Percentiles rank a stretch among this genome's conserved stretches.
Conservation (phyloP, 495 filamentous ascomycete genomes). For the Lophiotrema nucula region DNA sequence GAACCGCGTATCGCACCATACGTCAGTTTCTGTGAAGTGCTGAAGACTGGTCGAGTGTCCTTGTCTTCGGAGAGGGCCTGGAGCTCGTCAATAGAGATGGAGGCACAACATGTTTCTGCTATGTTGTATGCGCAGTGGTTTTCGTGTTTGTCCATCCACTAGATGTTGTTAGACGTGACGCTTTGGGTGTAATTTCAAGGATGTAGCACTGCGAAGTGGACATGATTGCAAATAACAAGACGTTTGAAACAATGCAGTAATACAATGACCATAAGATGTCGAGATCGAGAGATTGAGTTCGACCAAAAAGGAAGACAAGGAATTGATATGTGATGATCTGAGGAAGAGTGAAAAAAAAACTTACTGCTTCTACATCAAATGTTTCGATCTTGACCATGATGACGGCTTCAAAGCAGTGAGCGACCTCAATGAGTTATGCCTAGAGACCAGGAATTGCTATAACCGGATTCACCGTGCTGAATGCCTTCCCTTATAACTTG, state of each 20-base stretch:
- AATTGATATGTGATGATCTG: neutral
- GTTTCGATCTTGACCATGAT: constrained; percentile 64
- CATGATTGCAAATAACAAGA: too few species aligned
- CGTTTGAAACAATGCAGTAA: too few species aligned
- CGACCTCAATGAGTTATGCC: too few species aligned
- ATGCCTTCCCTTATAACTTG: too few species aligned
- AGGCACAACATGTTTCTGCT: constrained; percentile 83
- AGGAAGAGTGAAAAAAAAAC: neutral
- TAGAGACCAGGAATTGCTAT: too few species aligned
- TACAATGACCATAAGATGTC: too few species aligned
- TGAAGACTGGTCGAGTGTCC: constrained; percentile 41
- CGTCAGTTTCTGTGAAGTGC: constrained; percentile 53
- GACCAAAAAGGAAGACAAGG: neutral
- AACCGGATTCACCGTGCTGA: too few species aligned
- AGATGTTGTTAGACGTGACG: neutral
- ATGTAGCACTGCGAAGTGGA: too few species aligned
- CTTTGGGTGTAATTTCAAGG: neutral
- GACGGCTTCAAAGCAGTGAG: too few species aligned
- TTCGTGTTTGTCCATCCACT: constrained; percentile 93
- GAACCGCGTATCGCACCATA: constrained; percentile 75
- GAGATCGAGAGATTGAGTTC: neutral
- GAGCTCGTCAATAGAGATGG: constrained; percentile 74
- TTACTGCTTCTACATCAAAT: constrained; percentile 21
- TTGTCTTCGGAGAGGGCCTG: constrained; percentile 57
- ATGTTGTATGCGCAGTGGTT: constrained; percentile 73